Evolutionary conservation across 306 rosid genomes (phyloP).

Genomic region (Inga oerstediana): DNA sequence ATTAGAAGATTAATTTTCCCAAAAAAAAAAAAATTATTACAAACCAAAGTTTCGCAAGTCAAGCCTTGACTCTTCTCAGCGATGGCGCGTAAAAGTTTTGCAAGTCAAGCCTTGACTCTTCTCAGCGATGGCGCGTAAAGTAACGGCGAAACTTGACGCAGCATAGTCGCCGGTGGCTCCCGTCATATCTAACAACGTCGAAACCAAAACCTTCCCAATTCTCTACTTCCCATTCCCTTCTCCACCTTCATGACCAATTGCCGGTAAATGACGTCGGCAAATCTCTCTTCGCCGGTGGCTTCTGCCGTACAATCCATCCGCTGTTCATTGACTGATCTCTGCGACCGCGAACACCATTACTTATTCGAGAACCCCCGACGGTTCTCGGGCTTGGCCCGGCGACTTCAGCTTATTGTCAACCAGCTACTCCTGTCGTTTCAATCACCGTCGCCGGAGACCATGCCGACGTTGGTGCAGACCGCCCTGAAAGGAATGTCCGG

Average conservation of each 20-base stretch:
- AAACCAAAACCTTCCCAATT: neutral
- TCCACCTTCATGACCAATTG: neutral
- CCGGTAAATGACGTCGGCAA: constrained; percentile 37
- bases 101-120: neutral
- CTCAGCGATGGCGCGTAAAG: neutral
- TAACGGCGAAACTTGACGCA: neutral
- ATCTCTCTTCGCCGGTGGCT: constrained; percentile 15
- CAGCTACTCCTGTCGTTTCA: constrained; percentile 32
- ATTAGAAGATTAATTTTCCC: too few species aligned
- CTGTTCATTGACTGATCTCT: constrained; percentile 40
- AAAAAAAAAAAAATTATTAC: too few species aligned
- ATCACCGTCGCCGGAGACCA: constrained; percentile 12
- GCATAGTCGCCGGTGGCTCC: neutral
- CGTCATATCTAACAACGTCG: neutral
- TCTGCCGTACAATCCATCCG: constrained; percentile 39
- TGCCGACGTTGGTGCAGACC: constrained; percentile 40
- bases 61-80: neutral
- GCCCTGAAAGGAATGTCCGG: constrained; percentile 43
- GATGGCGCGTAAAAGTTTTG: neutral
- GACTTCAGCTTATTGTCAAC: constrained; percentile 41
- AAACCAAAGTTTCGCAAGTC: neutral
- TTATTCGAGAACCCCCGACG: constrained; percentile 40
- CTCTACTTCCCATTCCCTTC: neutral
- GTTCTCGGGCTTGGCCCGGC: constrained; percentile 45
- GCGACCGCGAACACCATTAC: constrained; percentile 3